Conservation (phyloP, 164 flowering plant genomes). For the Stephania japonica region DNA sequence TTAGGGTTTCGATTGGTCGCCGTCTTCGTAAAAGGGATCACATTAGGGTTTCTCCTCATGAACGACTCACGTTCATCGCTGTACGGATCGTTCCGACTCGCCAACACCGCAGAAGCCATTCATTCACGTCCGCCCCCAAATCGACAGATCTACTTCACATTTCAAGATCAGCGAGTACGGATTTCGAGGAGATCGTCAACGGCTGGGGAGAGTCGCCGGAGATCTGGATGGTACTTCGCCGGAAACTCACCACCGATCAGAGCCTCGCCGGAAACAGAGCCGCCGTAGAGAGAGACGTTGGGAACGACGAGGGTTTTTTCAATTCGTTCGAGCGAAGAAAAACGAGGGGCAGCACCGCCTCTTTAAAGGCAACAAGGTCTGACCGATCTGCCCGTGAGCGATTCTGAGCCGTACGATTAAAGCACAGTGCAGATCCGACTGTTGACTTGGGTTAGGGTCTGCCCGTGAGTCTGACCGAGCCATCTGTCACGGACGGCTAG, state of each 20-base stretch:
- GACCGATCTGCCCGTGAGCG: slow-evolving; percentile 14
- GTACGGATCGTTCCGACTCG: slow-evolving; percentile 28
- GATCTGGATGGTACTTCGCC: background rate
- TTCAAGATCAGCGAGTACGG: background rate
- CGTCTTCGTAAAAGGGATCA: slow-evolving; percentile 7
- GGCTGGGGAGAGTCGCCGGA: background rate
- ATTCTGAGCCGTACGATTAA: slow-evolving; percentile 3
- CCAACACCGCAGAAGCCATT: slow-evolving; percentile 40
- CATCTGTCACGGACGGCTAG: slow-evolving; percentile 21
- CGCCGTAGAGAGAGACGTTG: background rate
- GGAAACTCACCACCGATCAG: background rate
- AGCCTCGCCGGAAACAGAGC: background rate
- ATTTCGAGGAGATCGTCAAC: background rate
- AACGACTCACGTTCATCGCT: slow-evolving; percentile 35
- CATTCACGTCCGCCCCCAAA: slow-evolving; percentile 18
- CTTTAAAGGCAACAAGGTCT: slow-evolving; percentile 31
- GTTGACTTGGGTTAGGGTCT: background rate
- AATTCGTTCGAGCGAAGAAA: slow-evolving; percentile 21
- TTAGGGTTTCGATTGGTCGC: slow-evolving; percentile 15
- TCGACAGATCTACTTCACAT: background rate
- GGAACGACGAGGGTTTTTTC: slow-evolving; percentile 20
- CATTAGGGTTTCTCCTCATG: slow-evolving; percentile 35
- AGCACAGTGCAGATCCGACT: slow-evolving; percentile 7
- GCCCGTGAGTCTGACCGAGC: slow-evolving; percentile 26
- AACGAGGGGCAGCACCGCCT: slow-evolving; percentile 15